Base-by-base conservation (phyloP, 306 rosid species). In the Prunus mume region DNA sequence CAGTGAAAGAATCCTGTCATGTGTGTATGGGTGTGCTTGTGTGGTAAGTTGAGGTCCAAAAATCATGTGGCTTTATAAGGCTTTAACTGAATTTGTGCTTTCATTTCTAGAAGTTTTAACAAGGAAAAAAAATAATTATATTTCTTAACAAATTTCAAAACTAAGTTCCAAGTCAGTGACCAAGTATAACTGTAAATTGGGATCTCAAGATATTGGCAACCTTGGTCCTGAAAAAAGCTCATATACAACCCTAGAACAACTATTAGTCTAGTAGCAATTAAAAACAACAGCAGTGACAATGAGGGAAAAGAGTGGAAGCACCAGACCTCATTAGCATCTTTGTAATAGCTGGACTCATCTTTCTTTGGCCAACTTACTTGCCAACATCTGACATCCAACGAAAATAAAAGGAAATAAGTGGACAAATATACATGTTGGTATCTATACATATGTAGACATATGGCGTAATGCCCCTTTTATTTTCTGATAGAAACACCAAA, bases 311-410 rank as follows among this genome's bases (percentile, higher is more conserved):
- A 49, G 65, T 9, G 62, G 34, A 72, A 76, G 34, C 76, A 78
- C 25, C 20, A 58, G 12, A 87, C 90, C 88, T 87, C 90, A 49
- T 84, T 87, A 58, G 90, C 90, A 77, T 87, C 90, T 82, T 87
- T 84, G 75, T 69, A 87, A 78, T 47, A 72, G 65, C 80, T 57
- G 74, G 10, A 28, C 11, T 82, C 81, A 15, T 84, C 79, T 84
- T 79, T 87, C 80, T 84, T 73, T 12, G 88, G 90, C 86, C 88
- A 87, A 24, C 58, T 60, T 73, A 87, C 90, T 78, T 71, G 81
- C 86, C 86, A 79, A 71, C 90, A 87, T 78, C 90, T 87, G 74
- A 71, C 66, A 63, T 15, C 60, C 67, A 25, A 62, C 9, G 55
- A 17, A 30, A 71, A 30, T 2, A 2, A 68, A 68, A 56, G 46